Evolutionary conservation across 2,329 filamentous ascomycete genomes (phyloP).

Genomic region (Aspergillus fijiensis): DNA sequence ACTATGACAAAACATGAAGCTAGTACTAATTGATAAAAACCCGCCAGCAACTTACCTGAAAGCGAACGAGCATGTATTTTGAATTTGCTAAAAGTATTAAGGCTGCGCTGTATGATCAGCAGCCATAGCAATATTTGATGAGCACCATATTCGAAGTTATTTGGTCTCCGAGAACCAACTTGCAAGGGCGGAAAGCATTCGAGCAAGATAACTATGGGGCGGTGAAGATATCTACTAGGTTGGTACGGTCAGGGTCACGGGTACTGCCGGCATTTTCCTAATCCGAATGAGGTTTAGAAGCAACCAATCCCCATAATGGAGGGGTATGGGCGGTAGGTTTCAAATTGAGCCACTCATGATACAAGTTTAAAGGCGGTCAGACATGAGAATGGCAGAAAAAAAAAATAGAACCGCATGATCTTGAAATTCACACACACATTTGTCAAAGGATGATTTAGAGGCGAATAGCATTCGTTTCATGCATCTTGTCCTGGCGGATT

Average conservation of each 20-base stretch:
- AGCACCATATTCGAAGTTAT: neutral
- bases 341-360: neutral
- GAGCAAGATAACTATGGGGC: slow-evolving; percentile 5
- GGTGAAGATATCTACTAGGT: slow-evolving; percentile 7
- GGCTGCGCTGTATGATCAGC: too few relatives aligned
- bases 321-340: slow-evolving; percentile 9
- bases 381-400: slow-evolving; percentile 33
- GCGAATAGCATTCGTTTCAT: slow-evolving; percentile 1
- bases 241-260: too few relatives aligned
- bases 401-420: slow-evolving; percentile 32
- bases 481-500: neutral
- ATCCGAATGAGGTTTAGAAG: neutral
- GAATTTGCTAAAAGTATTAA: too few relatives aligned
- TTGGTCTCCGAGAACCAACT: neutral
- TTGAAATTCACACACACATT: slow-evolving; percentile 37
- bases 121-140: neutral
- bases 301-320: neutral
- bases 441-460: slow-evolving; percentile 12
- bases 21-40: too few relatives aligned
- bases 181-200: neutral
- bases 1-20: too few relatives aligned
- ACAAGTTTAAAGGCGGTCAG: neutral
- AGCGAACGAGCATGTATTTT: too few relatives aligned
- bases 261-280: slow-evolving; percentile 11
- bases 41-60: too few relatives aligned